Evolutionary conservation across 371 early-diverging fungal species (phyloP).

Genomic region (Racocetra persica): DNA sequence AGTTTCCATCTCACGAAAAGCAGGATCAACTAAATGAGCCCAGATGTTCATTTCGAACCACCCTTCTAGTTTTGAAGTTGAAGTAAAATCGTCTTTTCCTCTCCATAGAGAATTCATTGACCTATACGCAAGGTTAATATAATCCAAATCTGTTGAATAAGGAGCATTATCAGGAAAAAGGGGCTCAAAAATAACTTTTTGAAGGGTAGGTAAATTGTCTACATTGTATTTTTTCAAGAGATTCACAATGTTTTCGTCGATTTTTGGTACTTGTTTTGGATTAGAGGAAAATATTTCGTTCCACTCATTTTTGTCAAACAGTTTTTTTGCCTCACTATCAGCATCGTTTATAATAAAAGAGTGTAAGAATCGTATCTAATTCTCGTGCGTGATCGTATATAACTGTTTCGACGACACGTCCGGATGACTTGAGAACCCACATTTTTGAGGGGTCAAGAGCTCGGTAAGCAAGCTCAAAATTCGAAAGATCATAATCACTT

Average conservation of each 20-base stretch:
- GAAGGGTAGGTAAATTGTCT: no score
- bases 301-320: not conserved
- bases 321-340: not conserved
- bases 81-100: not conserved
- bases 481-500: not conserved
- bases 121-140: constrained; percentile 17
- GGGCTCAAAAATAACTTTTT: no score
- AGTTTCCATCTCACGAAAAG: constrained; percentile 19
- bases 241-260: not conserved
- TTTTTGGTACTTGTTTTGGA: constrained; percentile 4
- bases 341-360: constrained; percentile 9
- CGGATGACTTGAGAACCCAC: constrained; percentile 15
- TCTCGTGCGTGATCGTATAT: not conserved
- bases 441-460: not conserved
- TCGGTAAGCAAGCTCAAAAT: not conserved
- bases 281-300: constrained; percentile 13
- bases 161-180: no score
- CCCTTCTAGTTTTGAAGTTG: constrained; percentile 22
- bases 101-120: constrained; percentile 8
- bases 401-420: constrained; percentile 15
- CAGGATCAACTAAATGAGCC: constrained; percentile 17
- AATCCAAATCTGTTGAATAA: not conserved
- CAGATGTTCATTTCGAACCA: constrained; percentile 23
- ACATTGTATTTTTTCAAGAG: no score
- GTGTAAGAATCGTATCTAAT: no score